Base-by-base conservation (phyloP, 169 alveolate species). In the Theileria sp. region DNA sequence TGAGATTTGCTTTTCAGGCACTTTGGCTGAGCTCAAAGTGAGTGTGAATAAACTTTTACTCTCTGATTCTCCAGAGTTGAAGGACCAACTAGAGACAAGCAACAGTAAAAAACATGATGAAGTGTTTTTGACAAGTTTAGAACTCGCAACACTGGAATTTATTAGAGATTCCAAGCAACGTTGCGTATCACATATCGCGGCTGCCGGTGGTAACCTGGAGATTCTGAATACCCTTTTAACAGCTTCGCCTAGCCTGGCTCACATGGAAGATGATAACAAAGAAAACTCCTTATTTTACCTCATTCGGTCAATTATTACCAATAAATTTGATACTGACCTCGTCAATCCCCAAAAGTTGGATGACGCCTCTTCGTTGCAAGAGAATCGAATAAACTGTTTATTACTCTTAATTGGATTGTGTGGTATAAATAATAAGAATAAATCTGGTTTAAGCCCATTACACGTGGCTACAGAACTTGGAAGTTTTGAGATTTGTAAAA, bases 151-250 rank as follows among this genome's bases (percentile, higher is more conserved):
- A 13, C 75, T 84, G 49, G 90, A 77, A 58, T 76, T 79, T 17
- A 58, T 84, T 21, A 62, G 90, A 26, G 90, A 84, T 25, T 30
- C 87, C 34, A 77, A 84, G 75, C 49, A 77, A 36, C 87, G 66
- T 60, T 17, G 76, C 49, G 86, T 84, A 15, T 79, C 86, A 56
- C 90, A 84, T 51, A 84, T 84, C 38, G 86, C 90, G n/a, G 80
- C 90, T 17, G 90, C 90, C 64, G 90, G 90, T 15, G 86, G 84
- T 36, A 84, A 84, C 66, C n/a, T 84, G 56, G 79, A 70, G 50
- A 58, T 84, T 23, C 58, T 84, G 38, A 77, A 84, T 30, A 74
- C 36, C 51, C 73, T 84, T 10, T 25, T 84, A 66, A 71, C 86
- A 9, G 62, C 86, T 8, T 28, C 62, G 25, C 90, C 90, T 10